These are phyloP conservation scores for Caloboletus inedulis DNA, from an alignment of 1,284 basidiomycete species.

Conservation along the genomic window DNA sequence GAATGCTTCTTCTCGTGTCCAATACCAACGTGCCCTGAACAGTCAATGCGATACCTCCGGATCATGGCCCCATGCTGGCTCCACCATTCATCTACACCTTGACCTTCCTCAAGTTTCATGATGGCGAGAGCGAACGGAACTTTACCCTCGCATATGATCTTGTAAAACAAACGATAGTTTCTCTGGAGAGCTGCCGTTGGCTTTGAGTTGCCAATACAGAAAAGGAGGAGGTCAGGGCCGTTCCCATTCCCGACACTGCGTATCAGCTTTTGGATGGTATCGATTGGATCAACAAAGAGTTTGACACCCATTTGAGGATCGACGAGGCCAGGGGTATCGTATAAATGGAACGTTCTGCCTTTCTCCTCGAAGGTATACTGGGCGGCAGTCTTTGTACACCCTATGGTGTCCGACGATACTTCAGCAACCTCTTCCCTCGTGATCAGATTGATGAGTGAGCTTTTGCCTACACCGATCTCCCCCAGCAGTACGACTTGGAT, in stretches of 20 bases:
- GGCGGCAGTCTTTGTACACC: slow-evolving; percentile 18
- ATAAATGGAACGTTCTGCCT: slow-evolving; percentile 25
- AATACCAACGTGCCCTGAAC: slow-evolving; percentile 35
- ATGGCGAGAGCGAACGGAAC: slow-evolving; percentile 26
- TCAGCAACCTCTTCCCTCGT: slow-evolving; percentile 11
- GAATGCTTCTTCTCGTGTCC: not conserved
- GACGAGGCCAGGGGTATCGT: slow-evolving; percentile 42
- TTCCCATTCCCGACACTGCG: slow-evolving; percentile 24
- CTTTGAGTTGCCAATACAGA: slow-evolving; percentile 35
- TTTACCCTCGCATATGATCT: slow-evolving; percentile 25
- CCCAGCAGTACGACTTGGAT: slow-evolving; percentile 24
- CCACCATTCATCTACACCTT: slow-evolving; percentile 35
- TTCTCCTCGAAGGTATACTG: slow-evolving; percentile 19
- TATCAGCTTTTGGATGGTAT: slow-evolving; percentile 31
- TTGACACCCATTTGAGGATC: slow-evolving; percentile 33
- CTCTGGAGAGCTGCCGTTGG: slow-evolving; percentile 30
- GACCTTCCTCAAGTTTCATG: slow-evolving; percentile 25
- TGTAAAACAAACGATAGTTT: slow-evolving; percentile 28
- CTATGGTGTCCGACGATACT: slow-evolving; percentile 23
- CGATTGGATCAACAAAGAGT: slow-evolving; percentile 31
- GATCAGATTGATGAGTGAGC: slow-evolving; percentile 30
- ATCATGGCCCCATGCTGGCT: slow-evolving; percentile 28
- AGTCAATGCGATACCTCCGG: slow-evolving; percentile 28
- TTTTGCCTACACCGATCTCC: slow-evolving; percentile 31
- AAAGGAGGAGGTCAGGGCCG: slow-evolving; percentile 37